These are phyloP conservation scores for Fonsecaea multimorphosa DNA, from an alignment of 2,329 filamentous ascomycete species.

Conservation along the genomic window DNA sequence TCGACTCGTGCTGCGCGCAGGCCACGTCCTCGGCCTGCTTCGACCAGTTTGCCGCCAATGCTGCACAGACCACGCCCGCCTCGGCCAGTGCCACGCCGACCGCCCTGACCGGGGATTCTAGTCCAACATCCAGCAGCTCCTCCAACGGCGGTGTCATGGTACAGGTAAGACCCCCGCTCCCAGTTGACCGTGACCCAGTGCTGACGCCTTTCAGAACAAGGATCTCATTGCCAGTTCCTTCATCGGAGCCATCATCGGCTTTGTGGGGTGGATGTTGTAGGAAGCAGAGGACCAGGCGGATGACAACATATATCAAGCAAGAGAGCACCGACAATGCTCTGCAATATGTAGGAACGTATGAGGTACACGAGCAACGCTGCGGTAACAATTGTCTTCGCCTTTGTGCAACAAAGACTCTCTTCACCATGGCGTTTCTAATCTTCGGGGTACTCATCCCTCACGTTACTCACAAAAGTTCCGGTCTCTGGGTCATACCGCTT, in stretches of 20 bases:
- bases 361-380: too few species aligned
- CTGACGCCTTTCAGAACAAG: slow-evolving; percentile 13
- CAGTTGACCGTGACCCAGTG: not conserved
- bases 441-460: slow-evolving; percentile 82
- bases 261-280: slow-evolving; percentile 7
- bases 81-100: slow-evolving; percentile 33
- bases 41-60: slow-evolving; percentile 19
- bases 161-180: not conserved
- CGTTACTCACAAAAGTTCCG: slow-evolving; percentile 81
- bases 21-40: slow-evolving; percentile 18
- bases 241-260: not conserved
- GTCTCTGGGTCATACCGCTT: slow-evolving; percentile 75
- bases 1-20: slow-evolving; percentile 18
- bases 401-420: too few species aligned
- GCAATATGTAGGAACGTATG: too few species aligned
- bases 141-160: slow-evolving; percentile 9
- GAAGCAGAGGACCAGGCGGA: not conserved
- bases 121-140: slow-evolving; percentile 8
- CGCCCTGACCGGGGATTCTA: slow-evolving; percentile 25
- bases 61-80: slow-evolving; percentile 9
- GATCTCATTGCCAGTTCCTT: slow-evolving; percentile 11
- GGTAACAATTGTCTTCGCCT: too few species aligned
- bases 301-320: not conserved
- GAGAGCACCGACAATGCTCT: too few species aligned
- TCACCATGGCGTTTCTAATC: too few species aligned